Evolutionary conservation across 192 early-diverging fungal genomes (phyloP).

Genomic region (Coemansia sp.): DNA sequence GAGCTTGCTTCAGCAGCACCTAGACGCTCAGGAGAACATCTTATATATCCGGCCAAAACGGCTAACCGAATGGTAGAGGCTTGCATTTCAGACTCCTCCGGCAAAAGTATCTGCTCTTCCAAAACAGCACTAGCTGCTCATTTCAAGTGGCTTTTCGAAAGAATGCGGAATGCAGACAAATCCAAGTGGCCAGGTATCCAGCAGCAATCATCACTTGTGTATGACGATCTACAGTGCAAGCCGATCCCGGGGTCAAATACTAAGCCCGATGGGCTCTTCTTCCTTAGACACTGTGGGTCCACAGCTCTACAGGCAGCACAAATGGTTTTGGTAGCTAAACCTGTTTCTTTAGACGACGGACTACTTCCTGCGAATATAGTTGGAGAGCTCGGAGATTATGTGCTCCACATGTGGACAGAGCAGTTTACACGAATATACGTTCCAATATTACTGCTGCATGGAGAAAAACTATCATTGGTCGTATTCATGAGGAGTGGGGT

Average conservation of each 20-base stretch:
- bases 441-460: slow-evolving; percentile 18
- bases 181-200: not conserved
- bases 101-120: too few species aligned
- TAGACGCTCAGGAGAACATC: too few species aligned
- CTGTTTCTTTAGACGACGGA: not conserved
- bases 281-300: not conserved
- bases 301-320: too few species aligned
- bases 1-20: too few species aligned
- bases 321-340: too few species aligned
- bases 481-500: slow-evolving; percentile 13
- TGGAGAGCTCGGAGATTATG: slow-evolving; percentile 38
- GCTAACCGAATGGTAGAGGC: too few species aligned
- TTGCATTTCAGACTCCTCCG: too few species aligned
- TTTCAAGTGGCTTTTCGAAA: not conserved
- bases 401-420: not conserved
- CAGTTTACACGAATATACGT: slow-evolving; percentile 19
- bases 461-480: slow-evolving; percentile 1
- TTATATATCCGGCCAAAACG: too few species aligned
- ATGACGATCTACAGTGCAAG: not conserved
- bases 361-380: not conserved
- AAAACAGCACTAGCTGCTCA: not conserved
- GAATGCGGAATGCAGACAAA: not conserved
- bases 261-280: not conserved
- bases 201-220: not conserved
- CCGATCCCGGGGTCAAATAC: not conserved